Base-by-base conservation (phyloP, 441 rosid genomes). In the Adansonia madagascariensis region DNA sequence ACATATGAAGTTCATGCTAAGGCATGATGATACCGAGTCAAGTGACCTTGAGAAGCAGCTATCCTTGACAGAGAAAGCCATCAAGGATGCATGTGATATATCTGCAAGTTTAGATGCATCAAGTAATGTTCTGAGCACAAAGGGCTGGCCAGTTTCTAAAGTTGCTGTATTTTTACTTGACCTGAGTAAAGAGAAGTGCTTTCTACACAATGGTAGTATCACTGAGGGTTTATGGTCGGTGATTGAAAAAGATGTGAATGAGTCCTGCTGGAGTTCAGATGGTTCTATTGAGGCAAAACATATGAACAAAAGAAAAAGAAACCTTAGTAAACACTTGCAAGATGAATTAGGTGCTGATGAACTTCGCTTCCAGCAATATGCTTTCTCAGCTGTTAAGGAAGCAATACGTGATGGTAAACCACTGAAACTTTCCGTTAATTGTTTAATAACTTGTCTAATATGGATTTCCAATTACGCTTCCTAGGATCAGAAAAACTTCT, bases 171-270 rank as follows among this genome's bases (percentile, higher is more conserved):
- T 95, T 75, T 76, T 95, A 77, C 82, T 90, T 79, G 95, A 95
- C 68, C 84, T 80, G 0, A 78, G 61, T 78, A 90, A 81, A 83
- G 86, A 81, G 78, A 85, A 75, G 49, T 94, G 95, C 79, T 79
- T 77, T 79, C 81, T 92, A 82, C 86, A 81, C 67, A 80, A 84
- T 74, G 84, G 90, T 83, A 75, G 80, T 59, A 70, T 88, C 66
- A 88, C 95, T 15, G 80, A 84, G 67, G 97, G 97, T 72, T 86
- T 92, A 67, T 91, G 97, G 94, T 89, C 97, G 3, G 59, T 92
- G 76, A 84, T 95, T 85, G 99, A 92, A 75, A 92, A 85, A 76
- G 80, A 84, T 73, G 56, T 87, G 72, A 79, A 86, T 27, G 80
- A 64, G 67, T 73, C 82, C 63, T 49, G 39, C 57, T 35, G 62